Conservation (phyloP, 2,329 filamentous ascomycete genomes). For the Phialophora chinensis region DNA sequence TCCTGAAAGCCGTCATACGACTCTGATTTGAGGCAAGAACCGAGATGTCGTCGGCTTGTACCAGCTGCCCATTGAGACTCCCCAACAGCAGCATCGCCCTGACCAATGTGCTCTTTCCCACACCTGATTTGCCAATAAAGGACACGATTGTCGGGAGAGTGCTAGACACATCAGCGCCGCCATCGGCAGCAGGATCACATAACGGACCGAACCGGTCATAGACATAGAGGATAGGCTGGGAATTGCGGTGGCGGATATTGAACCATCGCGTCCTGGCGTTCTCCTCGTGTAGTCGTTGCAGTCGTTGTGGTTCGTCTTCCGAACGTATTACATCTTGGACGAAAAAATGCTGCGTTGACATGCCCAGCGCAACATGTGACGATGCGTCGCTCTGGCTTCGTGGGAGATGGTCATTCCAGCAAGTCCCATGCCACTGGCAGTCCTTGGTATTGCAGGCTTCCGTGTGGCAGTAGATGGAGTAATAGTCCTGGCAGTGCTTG, state of each 20-base stretch:
- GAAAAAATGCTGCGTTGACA: constrained; percentile 12
- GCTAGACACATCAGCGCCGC: neutral
- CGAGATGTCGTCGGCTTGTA: constrained; percentile 3
- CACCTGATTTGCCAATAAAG: constrained; percentile 20
- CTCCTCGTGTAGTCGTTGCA: constrained; percentile 14
- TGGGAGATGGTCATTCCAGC: constrained; percentile 16
- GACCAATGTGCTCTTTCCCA: constrained; percentile 14
- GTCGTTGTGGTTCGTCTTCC: constrained; percentile 2
- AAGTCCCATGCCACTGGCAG: constrained; percentile 11
- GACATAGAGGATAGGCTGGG: constrained; percentile 14
- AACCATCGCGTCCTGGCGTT: constrained; percentile 18
- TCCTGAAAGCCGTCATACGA: neutral
- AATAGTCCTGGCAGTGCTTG: constrained; percentile 16
- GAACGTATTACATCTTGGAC: constrained; percentile 13
- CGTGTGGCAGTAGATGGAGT: constrained; percentile 17
- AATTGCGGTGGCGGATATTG: constrained; percentile 19
- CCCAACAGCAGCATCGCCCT: constrained; percentile 17
- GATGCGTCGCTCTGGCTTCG: constrained; percentile 1
- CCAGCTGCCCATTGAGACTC: neutral
- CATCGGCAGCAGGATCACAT: neutral
- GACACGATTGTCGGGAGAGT: constrained; percentile 14
- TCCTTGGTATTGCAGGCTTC: constrained; percentile 15
- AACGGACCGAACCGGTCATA: constrained; percentile 16
- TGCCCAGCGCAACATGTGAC: constrained; percentile 1
- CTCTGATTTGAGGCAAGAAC: constrained; percentile 8